A percentile compares a stretch with the other conserved stretches of the same genome.
These are phyloP conservation scores for Penicillium olsonii DNA, from an alignment of 2,329 filamentous ascomycete species.

Conservation along the genomic window DNA sequence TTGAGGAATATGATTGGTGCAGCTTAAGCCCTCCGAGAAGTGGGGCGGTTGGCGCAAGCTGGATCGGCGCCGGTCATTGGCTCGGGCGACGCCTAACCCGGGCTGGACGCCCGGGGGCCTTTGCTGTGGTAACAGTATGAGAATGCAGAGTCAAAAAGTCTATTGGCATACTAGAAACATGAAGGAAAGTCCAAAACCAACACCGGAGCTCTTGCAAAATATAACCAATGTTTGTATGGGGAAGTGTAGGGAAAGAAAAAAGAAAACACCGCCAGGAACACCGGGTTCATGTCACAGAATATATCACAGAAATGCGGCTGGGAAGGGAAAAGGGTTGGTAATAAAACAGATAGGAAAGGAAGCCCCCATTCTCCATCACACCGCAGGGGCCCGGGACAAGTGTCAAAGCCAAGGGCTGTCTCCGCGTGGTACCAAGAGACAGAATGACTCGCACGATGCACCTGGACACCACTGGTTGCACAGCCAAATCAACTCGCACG, in stretches of 20 bases:
- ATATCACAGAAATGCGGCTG: constrained; percentile 15
- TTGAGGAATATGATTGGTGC: constrained; percentile 5
- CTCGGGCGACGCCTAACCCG: constrained; percentile 14
- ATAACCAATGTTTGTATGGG: constrained; percentile 23
- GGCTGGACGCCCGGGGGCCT: neutral
- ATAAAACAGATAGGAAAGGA: constrained; percentile 11
- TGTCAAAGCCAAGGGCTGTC: constrained; percentile 33
- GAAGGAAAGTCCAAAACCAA: constrained; percentile 18
- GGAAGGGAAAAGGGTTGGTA: constrained; percentile 13
- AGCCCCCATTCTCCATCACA: constrained; percentile 9
- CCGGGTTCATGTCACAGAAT: constrained; percentile 10
- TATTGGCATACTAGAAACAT: constrained; percentile 26
- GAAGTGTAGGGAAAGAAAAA: constrained; percentile 2
- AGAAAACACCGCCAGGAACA: constrained; percentile 18
- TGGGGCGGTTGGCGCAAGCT: constrained; percentile 4
- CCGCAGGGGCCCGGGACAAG: constrained; percentile 12
- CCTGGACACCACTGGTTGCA: neutral
- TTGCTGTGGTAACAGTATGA: neutral
- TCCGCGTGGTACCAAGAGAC: constrained; percentile 35
- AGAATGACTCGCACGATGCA: neutral
- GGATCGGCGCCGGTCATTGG: neutral
- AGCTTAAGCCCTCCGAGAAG: neutral
- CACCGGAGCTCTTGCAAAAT: constrained; percentile 29
- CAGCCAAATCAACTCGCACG: neutral
- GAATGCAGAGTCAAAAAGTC: constrained; percentile 10